Percentiles rank a stretch among this genome's conserved stretches.
These are phyloP conservation scores for Leonotis leonurus DNA, from an alignment of 257 asterid species.

Conservation along the genomic window DNA sequence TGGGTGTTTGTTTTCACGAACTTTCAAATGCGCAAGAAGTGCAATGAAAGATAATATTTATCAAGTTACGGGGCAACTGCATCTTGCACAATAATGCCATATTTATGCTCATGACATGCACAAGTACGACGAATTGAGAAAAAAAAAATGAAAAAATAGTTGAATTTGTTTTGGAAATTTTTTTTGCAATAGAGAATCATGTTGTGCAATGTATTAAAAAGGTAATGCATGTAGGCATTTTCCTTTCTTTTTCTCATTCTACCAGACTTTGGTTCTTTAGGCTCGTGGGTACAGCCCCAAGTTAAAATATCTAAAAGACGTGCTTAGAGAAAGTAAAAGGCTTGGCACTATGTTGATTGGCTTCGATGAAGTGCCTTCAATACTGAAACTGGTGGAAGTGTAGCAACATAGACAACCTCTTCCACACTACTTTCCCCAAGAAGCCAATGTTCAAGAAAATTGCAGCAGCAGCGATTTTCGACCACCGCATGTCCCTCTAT, in stretches of 20 bases:
- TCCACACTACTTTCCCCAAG: slow-evolving; percentile 14
- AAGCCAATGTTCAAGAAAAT: slow-evolving; percentile 1
- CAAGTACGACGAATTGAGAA: background rate
- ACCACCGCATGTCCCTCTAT: background rate
- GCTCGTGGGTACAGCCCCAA: slow-evolving; percentile 46
- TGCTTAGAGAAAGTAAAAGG: slow-evolving; percentile 32
- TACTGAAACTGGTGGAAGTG: slow-evolving; percentile 13
- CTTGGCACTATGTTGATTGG: slow-evolving; percentile 57
- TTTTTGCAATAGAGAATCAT: too few relatives aligned
- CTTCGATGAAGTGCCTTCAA: slow-evolving; percentile 42
- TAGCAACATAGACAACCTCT: slow-evolving; percentile 18
- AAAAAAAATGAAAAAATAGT: background rate
- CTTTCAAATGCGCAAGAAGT: slow-evolving; percentile 38
- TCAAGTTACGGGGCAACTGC: slow-evolving; percentile 32
- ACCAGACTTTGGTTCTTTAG: slow-evolving; percentile 28
- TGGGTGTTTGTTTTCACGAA: slow-evolving; percentile 76
- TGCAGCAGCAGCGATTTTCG: slow-evolving; percentile 14
- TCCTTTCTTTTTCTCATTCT: background rate
- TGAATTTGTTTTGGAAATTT: background rate
- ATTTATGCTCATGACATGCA: background rate
- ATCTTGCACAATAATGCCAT: too few relatives aligned
- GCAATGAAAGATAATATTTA: slow-evolving; percentile 22
- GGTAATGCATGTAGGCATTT: background rate
- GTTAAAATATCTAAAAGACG: slow-evolving; percentile 48
- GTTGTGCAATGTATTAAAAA: background rate